Evolutionary conservation across 352 stramenopile genomes (phyloP), one percentile per base, ranked within the genome.

Genomic region (Globisporangium echinulatum): DNA sequence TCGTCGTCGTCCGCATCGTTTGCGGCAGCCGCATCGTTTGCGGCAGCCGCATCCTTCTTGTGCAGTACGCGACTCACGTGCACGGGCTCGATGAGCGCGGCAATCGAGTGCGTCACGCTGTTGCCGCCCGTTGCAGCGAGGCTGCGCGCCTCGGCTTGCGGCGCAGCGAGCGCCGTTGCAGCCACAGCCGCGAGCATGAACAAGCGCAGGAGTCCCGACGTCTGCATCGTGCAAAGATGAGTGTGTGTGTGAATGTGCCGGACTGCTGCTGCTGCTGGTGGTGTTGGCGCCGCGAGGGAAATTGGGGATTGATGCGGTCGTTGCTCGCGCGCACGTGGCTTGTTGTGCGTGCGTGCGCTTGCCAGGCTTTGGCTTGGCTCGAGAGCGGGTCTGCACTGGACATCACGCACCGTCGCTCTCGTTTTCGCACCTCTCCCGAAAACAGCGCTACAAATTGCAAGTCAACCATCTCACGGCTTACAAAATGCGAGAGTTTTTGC

Each of bases 271-370:
- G 52, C 37, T 54, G 62, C 51, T 67, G 58, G 46, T 52, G 58
- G 42, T 25, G 59, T 62, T 49, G 14, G 52, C 53, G 17, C 52
- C n/a, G 49, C 61, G 61, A 51, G 51, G 61, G 54, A 61, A 85
- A 83, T 83, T 85, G 63, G 65, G 72, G 74, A 77, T 83, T 85
- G 76, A 76, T 54, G 63, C 69, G 62, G 58, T 4, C 14, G 17
- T 52, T 38, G 55, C 46, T 46, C 46, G 44, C 44, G 58, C 61
- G 51, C 68, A 68, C 54, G 64, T 59, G 63, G 55, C 54, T 58
- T 71, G 25, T 46, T 50, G 37, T 4, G 36, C 37, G 49, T 44
- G 50, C 37, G 17, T 42, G 54, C 36, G 19, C 57, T 39, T 43
- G 39, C 25, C 25, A 33, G 25, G 25, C 25, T 33, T 33, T 33